These are phyloP conservation scores for Xylariomycetidae sp. DNA, from an alignment of 2,329 filamentous ascomycete species.

Conservation along the genomic window DNA sequence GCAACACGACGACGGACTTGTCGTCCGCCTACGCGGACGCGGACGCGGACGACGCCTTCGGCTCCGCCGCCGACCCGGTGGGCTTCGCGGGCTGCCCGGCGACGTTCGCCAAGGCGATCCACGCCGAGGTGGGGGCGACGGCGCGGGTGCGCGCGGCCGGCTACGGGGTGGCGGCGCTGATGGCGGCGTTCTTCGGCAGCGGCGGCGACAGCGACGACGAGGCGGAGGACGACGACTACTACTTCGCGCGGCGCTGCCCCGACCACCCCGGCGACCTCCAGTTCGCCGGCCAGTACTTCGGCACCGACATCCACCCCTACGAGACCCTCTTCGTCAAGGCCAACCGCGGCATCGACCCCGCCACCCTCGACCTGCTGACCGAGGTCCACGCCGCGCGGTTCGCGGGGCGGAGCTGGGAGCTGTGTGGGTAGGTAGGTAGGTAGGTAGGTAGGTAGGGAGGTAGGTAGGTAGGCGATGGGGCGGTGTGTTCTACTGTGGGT, in stretches of 20 bases:
- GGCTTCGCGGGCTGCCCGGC: constrained; percentile 26
- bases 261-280: constrained; percentile 19
- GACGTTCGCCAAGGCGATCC: constrained; percentile 20
- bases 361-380: constrained; percentile 22
- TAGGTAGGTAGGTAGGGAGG: not conserved
- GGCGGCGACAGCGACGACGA: too few species aligned
- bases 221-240: constrained; percentile 12
- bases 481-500: too few species aligned
- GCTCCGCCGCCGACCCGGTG: constrained; percentile 17
- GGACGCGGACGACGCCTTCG: constrained; percentile 24
- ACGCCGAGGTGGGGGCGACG: constrained; percentile 28
- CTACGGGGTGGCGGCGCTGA: constrained; percentile 29
- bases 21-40: too few species aligned
- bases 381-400: constrained; percentile 22
- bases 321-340: constrained; percentile 33
- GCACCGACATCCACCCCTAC: constrained; percentile 30
- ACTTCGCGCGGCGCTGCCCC: constrained; percentile 19
- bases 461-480: not conserved
- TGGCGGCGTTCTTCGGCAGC: constrained; percentile 28
- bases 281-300: constrained; percentile 25
- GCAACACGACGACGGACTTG: constrained; percentile 19
- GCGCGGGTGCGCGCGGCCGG: constrained; percentile 21
- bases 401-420: constrained; percentile 21
- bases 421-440: constrained; percentile 7
- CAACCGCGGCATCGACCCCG: constrained; percentile 24